Base-by-base conservation (phyloP, 2,329 filamentous ascomycete species). In the Aureobasidium sp. region DNA sequence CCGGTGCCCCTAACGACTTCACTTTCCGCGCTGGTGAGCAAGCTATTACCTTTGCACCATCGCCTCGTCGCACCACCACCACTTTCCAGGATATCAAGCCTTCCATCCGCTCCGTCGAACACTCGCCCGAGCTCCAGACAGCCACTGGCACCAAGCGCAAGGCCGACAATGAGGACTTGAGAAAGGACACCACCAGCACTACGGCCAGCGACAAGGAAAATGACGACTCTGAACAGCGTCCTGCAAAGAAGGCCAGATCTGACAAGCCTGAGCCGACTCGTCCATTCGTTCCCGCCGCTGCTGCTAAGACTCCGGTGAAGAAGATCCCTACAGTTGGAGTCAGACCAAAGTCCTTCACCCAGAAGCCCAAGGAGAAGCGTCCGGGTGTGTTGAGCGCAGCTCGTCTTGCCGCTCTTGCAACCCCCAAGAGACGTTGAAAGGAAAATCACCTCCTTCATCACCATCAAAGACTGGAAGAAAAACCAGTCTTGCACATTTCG, bases 21-120 rank as follows among this genome's bases (percentile, higher is more conserved):
- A 81, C 78, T 5, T 80, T 82, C 73, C 72, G 78, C 64, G 75
- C 78, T 29, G 75, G 74, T 64, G 64, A 63, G 37, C 74, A 75
- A 58, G 69, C 71, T 23, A 76, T 81, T 65, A 71, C 73, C 27
- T 81, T 81, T 62, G 74, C 73, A 15, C 70, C 74, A 15, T 71
- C 70, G 7, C 69, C 72, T 6, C 70, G 73, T 7, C 56, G 58
- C 15, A 50, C 66, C 34, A 63, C 66, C 15, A 50, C 66, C 34
- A 63, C 66, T 29, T 55, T 39, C 17, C 37, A 64, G 63, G 36
- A 55, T 27, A 64, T 64, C 20, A 77, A 77, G 62, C 74, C 76
- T 34, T 73, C 76, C 61, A 79, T 80, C 26, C 72, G 77, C 42
- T 75, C 75, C 67, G 78, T 79, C 64, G 74, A 78, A 61, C 72